A percentile compares a stretch with the other conserved stretches of the same genome.
Conservation (phyloP, 306 rosid species). For the Dryas alaskensis region DNA sequence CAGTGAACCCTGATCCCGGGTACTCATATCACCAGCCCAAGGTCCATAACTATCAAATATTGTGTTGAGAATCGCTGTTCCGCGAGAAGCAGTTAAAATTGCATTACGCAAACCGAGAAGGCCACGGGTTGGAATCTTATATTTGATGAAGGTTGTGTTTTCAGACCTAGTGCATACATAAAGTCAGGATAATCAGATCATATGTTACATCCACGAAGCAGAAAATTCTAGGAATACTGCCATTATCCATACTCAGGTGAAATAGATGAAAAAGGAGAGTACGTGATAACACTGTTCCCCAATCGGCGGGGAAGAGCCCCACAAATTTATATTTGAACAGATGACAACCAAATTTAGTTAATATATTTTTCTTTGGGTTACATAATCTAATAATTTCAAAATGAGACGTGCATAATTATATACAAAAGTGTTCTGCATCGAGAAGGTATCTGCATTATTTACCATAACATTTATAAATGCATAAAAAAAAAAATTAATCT, state of each 20-base stretch:
- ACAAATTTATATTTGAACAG: background rate
- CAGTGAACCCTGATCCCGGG: constrained; percentile 95
- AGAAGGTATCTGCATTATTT: background rate
- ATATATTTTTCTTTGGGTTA: background rate
- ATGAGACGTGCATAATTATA: background rate
- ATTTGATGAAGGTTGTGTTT: constrained; percentile 78
- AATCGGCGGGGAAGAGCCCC: too few relatives aligned
- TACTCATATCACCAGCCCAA: constrained; percentile 93
- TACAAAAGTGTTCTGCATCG: background rate
- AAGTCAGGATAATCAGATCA: constrained; percentile 27
- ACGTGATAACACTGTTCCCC: background rate
- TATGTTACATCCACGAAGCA: constrained; percentile 1
- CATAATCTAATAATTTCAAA: background rate
- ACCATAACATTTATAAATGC: too few relatives aligned
- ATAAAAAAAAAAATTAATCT: too few relatives aligned
- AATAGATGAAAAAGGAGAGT: background rate
- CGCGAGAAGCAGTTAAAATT: constrained; percentile 94
- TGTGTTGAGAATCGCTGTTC: constrained; percentile 95
- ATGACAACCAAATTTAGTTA: background rate
- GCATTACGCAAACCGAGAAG: constrained; percentile 94
- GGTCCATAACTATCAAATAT: constrained; percentile 82
- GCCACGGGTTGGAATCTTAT: constrained; percentile 98
- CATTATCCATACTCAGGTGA: background rate
- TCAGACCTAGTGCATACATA: constrained; percentile 57
- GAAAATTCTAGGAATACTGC: background rate